phyloP scores from a whole-genome alignment of 768 basidiomycete species.

The Lactifluus hygrophoroides region DNA sequence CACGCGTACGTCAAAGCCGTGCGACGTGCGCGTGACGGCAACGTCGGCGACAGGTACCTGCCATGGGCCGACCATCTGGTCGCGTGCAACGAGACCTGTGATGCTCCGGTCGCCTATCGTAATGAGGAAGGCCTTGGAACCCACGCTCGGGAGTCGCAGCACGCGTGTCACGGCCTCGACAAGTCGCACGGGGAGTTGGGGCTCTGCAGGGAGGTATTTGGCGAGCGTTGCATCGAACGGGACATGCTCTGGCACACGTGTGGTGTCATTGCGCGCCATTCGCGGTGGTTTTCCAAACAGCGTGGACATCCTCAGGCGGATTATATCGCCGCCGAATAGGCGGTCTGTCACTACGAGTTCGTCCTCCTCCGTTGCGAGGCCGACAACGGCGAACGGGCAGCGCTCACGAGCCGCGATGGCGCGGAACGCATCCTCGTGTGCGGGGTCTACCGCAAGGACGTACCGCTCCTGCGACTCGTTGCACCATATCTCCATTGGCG shows the following conservation, averaged over 20 bases:
- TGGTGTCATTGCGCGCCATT: slow-evolving; percentile 69
- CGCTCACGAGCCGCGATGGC: slow-evolving; percentile 78
- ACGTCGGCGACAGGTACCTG: slow-evolving; percentile 97
- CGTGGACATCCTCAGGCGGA: slow-evolving; percentile 87
- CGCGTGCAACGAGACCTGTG: slow-evolving; percentile 88
- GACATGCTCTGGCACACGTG: slow-evolving; percentile 32
- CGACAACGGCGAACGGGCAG: slow-evolving; percentile 90
- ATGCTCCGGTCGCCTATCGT: slow-evolving; percentile 95
- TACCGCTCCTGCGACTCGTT: slow-evolving; percentile 98
- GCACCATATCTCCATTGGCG: slow-evolving; percentile 99
- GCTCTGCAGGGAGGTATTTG: slow-evolving; percentile 48
- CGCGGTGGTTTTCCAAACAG: slow-evolving; percentile 95
- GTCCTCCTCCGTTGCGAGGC: slow-evolving; percentile 72
- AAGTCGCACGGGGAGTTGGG: slow-evolving; percentile 40
- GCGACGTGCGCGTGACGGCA: slow-evolving; percentile 89
- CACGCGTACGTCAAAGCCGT: slow-evolving; percentile 74
- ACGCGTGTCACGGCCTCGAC: slow-evolving; percentile 67
- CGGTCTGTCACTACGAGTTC: slow-evolving; percentile 86
- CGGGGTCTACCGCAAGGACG: slow-evolving; percentile 78
- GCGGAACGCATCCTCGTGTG: slow-evolving; percentile 56
- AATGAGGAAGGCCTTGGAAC: slow-evolving; percentile 94
- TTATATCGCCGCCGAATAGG: slow-evolving; percentile 67
- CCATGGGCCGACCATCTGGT: slow-evolving; percentile 99
- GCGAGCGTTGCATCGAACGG: slow-evolving; percentile 67
- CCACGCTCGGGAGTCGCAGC: slow-evolving; percentile 85